Evolutionary conservation across 306 rosid genomes (phyloP).

Genomic region (Vigna nakashimae): DNA sequence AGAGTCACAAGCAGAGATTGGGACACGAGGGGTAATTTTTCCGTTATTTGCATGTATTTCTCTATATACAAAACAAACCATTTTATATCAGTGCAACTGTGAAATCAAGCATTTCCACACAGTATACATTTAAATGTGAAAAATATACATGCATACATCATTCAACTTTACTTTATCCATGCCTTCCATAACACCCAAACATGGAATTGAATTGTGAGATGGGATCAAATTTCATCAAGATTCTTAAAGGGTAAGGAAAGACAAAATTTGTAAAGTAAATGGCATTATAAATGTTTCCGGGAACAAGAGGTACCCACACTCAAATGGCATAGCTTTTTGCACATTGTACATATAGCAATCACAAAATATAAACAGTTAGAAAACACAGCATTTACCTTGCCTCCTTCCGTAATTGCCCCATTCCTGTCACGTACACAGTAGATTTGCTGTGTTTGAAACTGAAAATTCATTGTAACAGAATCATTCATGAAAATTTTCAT

Average conservation of each 20-base stretch:
- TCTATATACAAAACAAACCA: background rate
- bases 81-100: background rate
- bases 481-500: constrained; percentile 28
- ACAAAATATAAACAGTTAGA: constrained; percentile 4
- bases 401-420: constrained; percentile 85
- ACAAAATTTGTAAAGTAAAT: background rate
- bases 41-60: background rate
- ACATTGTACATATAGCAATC: background rate
- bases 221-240: background rate
- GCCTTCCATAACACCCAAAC: background rate
- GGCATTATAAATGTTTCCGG: background rate
- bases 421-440: constrained; percentile 78
- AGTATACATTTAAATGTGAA: background rate
- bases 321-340: background rate
- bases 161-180: background rate
- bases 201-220: background rate
- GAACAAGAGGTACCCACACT: background rate
- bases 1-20: background rate
- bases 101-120: constrained; percentile 6
- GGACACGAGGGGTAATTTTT: background rate
- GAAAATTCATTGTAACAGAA: constrained; percentile 37
- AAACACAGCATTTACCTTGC: constrained; percentile 66
- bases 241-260: constrained; percentile 6
- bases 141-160: background rate
- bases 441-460: constrained; percentile 96